These are phyloP conservation scores for Zoysia pacifica DNA, from an alignment of 176 grass and related monocot species.

Conservation along the genomic window DNA sequence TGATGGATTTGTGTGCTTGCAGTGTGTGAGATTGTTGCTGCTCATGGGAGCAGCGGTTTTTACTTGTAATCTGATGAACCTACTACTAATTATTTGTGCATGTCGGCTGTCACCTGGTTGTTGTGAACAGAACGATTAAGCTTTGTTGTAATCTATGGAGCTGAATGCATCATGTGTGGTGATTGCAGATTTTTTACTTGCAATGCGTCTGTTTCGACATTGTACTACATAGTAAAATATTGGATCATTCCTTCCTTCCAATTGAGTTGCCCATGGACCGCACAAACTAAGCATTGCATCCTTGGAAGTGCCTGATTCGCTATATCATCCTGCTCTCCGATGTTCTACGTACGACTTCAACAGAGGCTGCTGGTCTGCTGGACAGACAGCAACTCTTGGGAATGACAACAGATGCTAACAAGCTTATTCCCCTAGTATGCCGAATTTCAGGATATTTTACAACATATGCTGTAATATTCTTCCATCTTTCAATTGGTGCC, in stretches of 20 bases:
- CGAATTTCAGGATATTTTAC: background rate
- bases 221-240: background rate
- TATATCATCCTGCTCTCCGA: background rate
- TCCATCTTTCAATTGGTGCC: conserved; percentile 16
- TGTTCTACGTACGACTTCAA: conserved; percentile 11
- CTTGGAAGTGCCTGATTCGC: conserved; percentile 23
- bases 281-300: conserved; percentile 22
- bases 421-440: conserved; percentile 27
- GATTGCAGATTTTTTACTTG: background rate
- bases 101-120: background rate
- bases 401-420: conserved; percentile 3
- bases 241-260: conserved; percentile 22
- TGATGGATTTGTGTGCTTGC: background rate
- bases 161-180: background rate
- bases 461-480: conserved; percentile 45
- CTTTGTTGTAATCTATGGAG: background rate
- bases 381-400: conserved; percentile 22
- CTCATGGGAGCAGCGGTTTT: background rate
- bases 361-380: conserved; percentile 38
- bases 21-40: background rate
- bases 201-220: background rate
- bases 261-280: conserved; percentile 1
- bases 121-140: background rate
- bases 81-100: background rate
- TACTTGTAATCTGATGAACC: background rate